Evolutionary conservation across 169 alveolate species (phyloP), one percentile per base, ranked within the genome.

Genomic region (Plasmodium fragile): DNA sequence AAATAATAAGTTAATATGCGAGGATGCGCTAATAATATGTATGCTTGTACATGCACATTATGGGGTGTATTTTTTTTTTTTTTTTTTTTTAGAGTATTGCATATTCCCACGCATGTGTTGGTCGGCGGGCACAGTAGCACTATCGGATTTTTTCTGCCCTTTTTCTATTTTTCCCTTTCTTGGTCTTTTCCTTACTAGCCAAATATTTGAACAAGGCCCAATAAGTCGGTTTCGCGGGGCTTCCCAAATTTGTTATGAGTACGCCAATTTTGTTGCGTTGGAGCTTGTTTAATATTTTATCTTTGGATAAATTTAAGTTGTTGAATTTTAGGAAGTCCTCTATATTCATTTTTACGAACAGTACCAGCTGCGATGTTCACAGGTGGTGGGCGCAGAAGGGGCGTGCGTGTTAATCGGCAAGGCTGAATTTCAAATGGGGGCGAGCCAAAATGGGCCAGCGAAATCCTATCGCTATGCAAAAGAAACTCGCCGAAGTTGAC

Each of bases 211-310:
- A 87, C 70, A 87, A 28, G 7, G 89, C 36, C 93, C 93, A 87
- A 59, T 77, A 87, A 25, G 93, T 87, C 70, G 87, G 81, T 59
- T 87, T 87, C 32, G 72, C 80, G 30, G 93, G 93, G 71, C 93
- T 87, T 0, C 93, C 93, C 81, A 87, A 87, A 77, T 87, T 87
- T 36, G 93, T 87, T 77, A 87, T 75, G 3, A 87, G 93, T 53
- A 87, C 59, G 45, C 93, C 93, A 28, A 87, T 87, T 87, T 87
- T 87, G 30, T 75, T 87, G 16, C 81, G 41, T n/a, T 78, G 45
- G 10, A 87, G 16, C n/a, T 39, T 65, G 52, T 87, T 87, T 77
- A 22, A 30, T 53, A 87, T 87, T 87, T 75, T 87, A 53, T 87
- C 93, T 87, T 87, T 87, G 71, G 80, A 59, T 77, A 87, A 36